phyloP scores from a whole-genome alignment of 257 asterid genomes.

The Fraxinus quadrangulata region DNA sequence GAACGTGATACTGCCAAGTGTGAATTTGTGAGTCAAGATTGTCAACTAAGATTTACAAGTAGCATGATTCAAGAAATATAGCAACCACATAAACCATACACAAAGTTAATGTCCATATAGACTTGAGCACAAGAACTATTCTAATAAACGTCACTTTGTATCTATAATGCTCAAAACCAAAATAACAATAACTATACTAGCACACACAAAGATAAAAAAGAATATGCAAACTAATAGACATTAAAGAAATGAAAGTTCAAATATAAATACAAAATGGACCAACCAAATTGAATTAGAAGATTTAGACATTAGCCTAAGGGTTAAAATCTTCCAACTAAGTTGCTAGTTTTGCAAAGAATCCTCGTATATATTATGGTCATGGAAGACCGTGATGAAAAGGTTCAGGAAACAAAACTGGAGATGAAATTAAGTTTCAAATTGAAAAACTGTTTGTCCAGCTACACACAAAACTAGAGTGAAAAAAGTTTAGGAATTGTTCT shows the following conservation, averaged over 20 bases:
- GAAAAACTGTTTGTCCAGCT: neutral
- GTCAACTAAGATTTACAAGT: too few relatives aligned
- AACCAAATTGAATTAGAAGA: neutral
- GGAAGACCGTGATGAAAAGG: neutral
- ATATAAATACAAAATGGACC: neutral
- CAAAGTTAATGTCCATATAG: neutral
- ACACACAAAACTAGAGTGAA: too few relatives aligned
- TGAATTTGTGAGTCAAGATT: too few relatives aligned
- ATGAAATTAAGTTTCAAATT: neutral
- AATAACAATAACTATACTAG: neutral
- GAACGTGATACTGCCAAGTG: too few relatives aligned
- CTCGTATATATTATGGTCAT: neutral
- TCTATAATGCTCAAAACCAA: neutral
- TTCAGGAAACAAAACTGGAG: neutral
- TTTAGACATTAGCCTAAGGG: neutral
- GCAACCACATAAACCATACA: neutral
- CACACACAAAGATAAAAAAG: neutral
- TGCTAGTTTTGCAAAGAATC: neutral
- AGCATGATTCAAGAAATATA: neutral
- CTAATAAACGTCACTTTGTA: slow-evolving; percentile 12
- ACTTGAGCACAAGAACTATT: slow-evolving; percentile 1
- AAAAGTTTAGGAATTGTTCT: too few relatives aligned
- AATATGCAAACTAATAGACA: neutral
- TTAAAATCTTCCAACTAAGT: neutral
- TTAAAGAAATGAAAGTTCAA: neutral